A percentile compares a stretch with the other conserved stretches of the same genome.
Conservation (phyloP, 1,284 basidiomycete genomes). For the Lentinula novae-zelandiae region DNA sequence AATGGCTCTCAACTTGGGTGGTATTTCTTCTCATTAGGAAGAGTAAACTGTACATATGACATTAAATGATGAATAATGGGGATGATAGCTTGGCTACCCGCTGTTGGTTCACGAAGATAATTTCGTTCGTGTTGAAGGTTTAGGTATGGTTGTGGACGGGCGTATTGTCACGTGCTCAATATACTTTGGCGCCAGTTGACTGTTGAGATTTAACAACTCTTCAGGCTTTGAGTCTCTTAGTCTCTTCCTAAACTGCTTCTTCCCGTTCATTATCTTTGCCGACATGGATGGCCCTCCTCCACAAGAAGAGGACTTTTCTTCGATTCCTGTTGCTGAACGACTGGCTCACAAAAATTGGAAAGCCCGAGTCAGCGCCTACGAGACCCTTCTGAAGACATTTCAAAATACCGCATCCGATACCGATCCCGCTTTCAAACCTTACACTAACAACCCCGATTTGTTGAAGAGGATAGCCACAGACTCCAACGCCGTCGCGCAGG, state of each 20-base stretch:
- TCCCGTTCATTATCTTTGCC: neutral
- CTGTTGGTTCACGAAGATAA: too few relatives aligned
- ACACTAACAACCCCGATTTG: slow-evolving; percentile 70
- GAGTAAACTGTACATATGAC: too few relatives aligned
- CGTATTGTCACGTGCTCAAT: too few relatives aligned
- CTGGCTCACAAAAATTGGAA: slow-evolving; percentile 98
- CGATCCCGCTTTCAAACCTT: slow-evolving; percentile 93
- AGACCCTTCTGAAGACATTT: slow-evolving; percentile 83
- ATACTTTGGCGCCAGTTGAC: too few relatives aligned
- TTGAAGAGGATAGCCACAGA: slow-evolving; percentile 90
- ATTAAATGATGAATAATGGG: too few relatives aligned
- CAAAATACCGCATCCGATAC: slow-evolving; percentile 86
- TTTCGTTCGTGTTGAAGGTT: too few relatives aligned
- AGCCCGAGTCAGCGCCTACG: slow-evolving; percentile 92
- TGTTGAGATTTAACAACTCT: neutral
- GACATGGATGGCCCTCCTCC: slow-evolving; percentile 87
- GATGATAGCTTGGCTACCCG: too few relatives aligned
- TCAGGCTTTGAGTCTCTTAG: too few relatives aligned
- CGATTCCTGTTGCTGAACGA: slow-evolving; percentile 78
- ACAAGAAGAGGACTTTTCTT: slow-evolving; percentile 90
- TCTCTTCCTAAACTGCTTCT: neutral
- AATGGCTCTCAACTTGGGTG: slow-evolving; percentile 15
- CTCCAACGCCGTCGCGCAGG: slow-evolving; percentile 96
- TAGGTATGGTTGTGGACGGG: too few relatives aligned
- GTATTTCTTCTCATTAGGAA: neutral